A percentile compares a stretch with the other conserved stretches of the same genome.
Evolutionary conservation across 2,329 filamentous ascomycete genomes (phyloP).

Genomic region (Alternaria novae-zelandiae): DNA sequence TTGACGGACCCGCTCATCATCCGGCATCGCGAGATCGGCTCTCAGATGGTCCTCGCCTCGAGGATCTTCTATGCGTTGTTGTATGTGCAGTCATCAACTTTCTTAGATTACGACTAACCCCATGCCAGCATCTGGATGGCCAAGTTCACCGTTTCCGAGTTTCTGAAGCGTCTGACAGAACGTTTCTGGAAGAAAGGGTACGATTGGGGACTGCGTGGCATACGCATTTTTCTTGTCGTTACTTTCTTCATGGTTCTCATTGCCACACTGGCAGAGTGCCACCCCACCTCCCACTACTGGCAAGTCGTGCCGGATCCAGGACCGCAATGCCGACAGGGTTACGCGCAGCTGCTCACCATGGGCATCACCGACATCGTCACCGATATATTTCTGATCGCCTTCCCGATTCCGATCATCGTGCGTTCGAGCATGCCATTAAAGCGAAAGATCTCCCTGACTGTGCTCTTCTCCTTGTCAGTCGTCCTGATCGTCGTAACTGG

Average conservation of each 20-base stretch:
- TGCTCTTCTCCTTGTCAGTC: slow-evolving; percentile 85
- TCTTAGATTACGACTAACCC: slow-evolving; percentile 13
- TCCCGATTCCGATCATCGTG: slow-evolving; percentile 88
- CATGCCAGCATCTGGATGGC: slow-evolving; percentile 80
- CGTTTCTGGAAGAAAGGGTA: slow-evolving; percentile 82
- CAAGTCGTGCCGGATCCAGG: slow-evolving; percentile 77
- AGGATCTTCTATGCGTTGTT: slow-evolving; percentile 88
- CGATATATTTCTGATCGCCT: slow-evolving; percentile 83
- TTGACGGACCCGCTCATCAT: slow-evolving; percentile 63
- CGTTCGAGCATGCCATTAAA: slow-evolving; percentile 76
- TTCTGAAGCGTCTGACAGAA: slow-evolving; percentile 83
- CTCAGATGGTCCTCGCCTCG: slow-evolving; percentile 79
- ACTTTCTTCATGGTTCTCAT: slow-evolving; percentile 84
- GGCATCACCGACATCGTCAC: slow-evolving; percentile 87
- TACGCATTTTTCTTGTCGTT: slow-evolving; percentile 75
- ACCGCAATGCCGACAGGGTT: slow-evolving; percentile 82
- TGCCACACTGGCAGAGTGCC: slow-evolving; percentile 83
- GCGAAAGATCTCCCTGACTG: slow-evolving; percentile 78
- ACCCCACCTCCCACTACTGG: slow-evolving; percentile 63
- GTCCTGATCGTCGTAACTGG: slow-evolving; percentile 79
- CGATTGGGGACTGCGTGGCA: slow-evolving; percentile 71
- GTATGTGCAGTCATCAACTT: slow-evolving; percentile 58
- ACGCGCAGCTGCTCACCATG: slow-evolving; percentile 87
- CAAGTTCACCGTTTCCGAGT: slow-evolving; percentile 89
- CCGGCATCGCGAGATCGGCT: slow-evolving; percentile 71